phyloP scores from a whole-genome alignment of 1,139 yeast species.

The Spathaspora jeffriesii region DNA sequence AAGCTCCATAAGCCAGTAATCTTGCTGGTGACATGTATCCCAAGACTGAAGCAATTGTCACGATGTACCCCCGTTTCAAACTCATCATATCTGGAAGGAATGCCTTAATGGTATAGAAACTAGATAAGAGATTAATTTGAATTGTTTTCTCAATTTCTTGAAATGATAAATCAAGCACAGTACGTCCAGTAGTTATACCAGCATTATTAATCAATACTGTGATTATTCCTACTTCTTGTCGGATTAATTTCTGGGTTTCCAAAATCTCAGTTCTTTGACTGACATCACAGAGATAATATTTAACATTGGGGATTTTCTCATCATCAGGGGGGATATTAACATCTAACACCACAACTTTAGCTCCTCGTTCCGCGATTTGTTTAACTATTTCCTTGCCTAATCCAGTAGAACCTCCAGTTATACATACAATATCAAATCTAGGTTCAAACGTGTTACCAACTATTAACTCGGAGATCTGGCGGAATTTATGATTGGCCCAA shows the following conservation, averaged over 20 bases:
- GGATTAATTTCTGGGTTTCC: conserved; percentile 35
- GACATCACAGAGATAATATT: conserved; percentile 70
- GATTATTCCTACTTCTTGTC: conserved; percentile 54
- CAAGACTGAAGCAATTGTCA: conserved; percentile 79
- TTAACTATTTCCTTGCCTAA: conserved; percentile 67
- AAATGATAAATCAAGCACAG: conserved; percentile 51
- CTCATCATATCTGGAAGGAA: conserved; percentile 73
- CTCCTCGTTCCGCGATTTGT: conserved; percentile 38
- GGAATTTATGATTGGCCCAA: conserved; percentile 27
- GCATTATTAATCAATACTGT: conserved; percentile 82
- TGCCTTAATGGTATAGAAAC: conserved; percentile 67
- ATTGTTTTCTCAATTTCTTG: conserved; percentile 63
- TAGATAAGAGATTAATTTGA: conserved; percentile 66
- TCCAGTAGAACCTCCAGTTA: conserved; percentile 85
- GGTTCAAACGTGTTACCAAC: conserved; percentile 56
- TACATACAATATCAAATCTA: conserved; percentile 56
- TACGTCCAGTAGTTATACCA: conserved; percentile 64
- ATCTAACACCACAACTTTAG: conserved; percentile 67
- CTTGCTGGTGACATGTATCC: conserved; percentile 87
- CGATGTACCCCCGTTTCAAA: conserved; percentile 69
- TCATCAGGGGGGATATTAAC: conserved; percentile 39
- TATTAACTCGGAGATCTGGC: conserved; percentile 31
- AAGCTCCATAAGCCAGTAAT: conserved; percentile 82
- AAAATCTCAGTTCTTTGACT: conserved; percentile 47
- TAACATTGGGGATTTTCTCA: conserved; percentile 38